Evolutionary conservation across 768 basidiomycete species (phyloP).

Genomic region (Fomitopsis serialis): DNA sequence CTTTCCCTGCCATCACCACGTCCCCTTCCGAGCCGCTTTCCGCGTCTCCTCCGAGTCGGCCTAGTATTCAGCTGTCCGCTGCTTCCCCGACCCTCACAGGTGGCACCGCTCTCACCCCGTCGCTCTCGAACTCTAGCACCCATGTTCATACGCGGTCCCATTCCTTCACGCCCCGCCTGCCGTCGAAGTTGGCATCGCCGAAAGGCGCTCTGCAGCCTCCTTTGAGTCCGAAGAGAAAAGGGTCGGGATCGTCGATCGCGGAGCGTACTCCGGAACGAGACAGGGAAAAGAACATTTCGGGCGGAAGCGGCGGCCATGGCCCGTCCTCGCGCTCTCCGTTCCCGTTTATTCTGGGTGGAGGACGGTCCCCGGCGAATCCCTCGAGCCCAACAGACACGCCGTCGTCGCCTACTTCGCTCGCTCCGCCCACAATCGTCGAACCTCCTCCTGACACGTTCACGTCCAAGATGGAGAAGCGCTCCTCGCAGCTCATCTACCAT

Average conservation of each 20-base stretch:
- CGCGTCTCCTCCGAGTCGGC: constrained; percentile 23
- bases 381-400: constrained; percentile 9
- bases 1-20: constrained; percentile 25
- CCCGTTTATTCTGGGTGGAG: constrained; percentile 25
- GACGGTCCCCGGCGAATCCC: constrained; percentile 11
- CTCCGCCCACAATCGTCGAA: constrained; percentile 46
- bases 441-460: constrained; percentile 29
- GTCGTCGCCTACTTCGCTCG: constrained; percentile 31
- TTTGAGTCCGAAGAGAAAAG: constrained; percentile 51
- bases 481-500: constrained; percentile 76
- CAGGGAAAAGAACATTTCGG: constrained; percentile 23
- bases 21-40: constrained; percentile 26
- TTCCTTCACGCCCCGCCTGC: constrained; percentile 65
- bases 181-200: constrained; percentile 61
- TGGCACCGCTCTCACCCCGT: constrained; percentile 17
- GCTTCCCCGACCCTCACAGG: constrained; percentile 14
- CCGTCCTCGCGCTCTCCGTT: constrained; percentile 22
- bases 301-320: constrained; percentile 12
- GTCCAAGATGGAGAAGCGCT: constrained; percentile 38
- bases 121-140: constrained; percentile 19
- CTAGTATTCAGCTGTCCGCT: constrained; percentile 11
- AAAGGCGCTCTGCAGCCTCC: constrained; percentile 38
- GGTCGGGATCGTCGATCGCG: constrained; percentile 36
- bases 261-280: constrained; percentile 22
- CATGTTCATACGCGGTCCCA: constrained; percentile 62